Evolutionary conservation across 164 flowering plant genomes (phyloP).

Genomic region (Warburgia ugandensis): DNA sequence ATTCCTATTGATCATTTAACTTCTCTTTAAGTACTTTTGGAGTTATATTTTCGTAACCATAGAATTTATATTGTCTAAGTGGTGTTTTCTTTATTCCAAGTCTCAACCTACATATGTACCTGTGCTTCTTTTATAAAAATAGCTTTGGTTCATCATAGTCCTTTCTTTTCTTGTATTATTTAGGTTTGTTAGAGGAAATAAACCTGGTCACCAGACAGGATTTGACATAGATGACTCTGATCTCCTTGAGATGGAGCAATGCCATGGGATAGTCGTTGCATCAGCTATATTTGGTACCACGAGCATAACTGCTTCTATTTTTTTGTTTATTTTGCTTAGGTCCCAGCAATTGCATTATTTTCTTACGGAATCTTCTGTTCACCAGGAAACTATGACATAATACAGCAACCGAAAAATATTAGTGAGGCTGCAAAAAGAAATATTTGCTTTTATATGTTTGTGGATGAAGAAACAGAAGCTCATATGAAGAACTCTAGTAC

Average conservation of each 20-base stretch:
- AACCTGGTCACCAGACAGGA: slow-evolving; percentile 81
- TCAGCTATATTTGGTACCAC: slow-evolving; percentile 77
- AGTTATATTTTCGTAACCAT: too few relatives aligned
- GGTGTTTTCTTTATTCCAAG: too few relatives aligned
- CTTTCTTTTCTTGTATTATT: not conserved
- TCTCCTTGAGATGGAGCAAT: slow-evolving; percentile 80
- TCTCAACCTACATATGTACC: too few relatives aligned
- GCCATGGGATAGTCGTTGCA: slow-evolving; percentile 83
- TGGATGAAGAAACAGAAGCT: slow-evolving; percentile 88
- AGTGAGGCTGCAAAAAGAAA: slow-evolving; percentile 52
- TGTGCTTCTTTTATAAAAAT: too few relatives aligned
- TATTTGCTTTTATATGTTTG: slow-evolving; percentile 78
- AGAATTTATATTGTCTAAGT: too few relatives aligned
- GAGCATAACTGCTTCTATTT: slow-evolving; percentile 5
- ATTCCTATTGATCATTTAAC: too few relatives aligned
- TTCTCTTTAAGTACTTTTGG: slow-evolving; percentile 3
- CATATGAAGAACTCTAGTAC: slow-evolving; percentile 56
- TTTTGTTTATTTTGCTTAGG: slow-evolving; percentile 1
- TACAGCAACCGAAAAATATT: slow-evolving; percentile 75
- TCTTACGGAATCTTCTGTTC: slow-evolving; percentile 3
- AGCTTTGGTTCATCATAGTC: too few relatives aligned
- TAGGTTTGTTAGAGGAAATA: slow-evolving; percentile 79
- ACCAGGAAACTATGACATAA: slow-evolving; percentile 77
- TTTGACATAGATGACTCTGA: slow-evolving; percentile 82
- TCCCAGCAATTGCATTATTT: slow-evolving; percentile 1